Conservation (phyloP, 2,329 filamentous ascomycete species). For the Lasiodiplodia hormozganensis region DNA sequence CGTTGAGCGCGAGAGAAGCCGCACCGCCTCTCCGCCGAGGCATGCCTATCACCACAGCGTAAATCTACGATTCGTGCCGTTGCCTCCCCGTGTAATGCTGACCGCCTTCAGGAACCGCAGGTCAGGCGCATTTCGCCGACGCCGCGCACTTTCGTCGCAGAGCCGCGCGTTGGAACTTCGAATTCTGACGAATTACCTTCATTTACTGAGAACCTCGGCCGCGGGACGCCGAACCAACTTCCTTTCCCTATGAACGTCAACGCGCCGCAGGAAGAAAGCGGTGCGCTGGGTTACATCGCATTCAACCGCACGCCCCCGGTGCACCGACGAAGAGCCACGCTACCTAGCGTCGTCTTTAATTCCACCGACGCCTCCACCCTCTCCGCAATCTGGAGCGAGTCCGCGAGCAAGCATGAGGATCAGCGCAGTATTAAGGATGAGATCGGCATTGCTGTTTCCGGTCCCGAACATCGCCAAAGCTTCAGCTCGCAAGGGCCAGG, state of each 20-base stretch:
- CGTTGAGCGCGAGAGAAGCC: conserved; percentile 33
- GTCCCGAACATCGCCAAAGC: conserved; percentile 35
- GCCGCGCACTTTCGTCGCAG: conserved; percentile 9
- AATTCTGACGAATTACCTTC: conserved; percentile 9
- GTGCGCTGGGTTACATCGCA: conserved; percentile 42
- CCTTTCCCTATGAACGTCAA: conserved; percentile 52
- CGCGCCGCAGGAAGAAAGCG: conserved; percentile 37
- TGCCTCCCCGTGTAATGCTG: conserved; percentile 13
- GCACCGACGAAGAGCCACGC: conserved; percentile 43
- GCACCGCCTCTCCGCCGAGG: conserved; percentile 33
- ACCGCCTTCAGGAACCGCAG: conserved; percentile 19
- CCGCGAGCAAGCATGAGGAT: conserved; percentile 41
- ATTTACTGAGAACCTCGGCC: conserved; percentile 42
- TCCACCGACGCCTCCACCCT: conserved; percentile 39
- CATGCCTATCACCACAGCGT: conserved; percentile 47
- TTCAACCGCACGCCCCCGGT: conserved; percentile 39
- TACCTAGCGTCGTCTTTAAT: conserved; percentile 41
- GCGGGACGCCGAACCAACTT: conserved; percentile 45
- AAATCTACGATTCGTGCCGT: conserved; percentile 29
- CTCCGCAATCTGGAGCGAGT: conserved; percentile 35
- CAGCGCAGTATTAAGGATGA: conserved; percentile 37
- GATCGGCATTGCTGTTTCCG: conserved; percentile 47
- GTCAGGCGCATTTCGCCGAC: conserved; percentile 12
- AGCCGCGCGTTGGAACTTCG: conserved; percentile 11
- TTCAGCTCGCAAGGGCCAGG: conserved; percentile 30